Evolutionary conservation across 306 rosid genomes (phyloP), one percentile per base, ranked within the genome.

Genomic region (Ormosia emarginata): DNA sequence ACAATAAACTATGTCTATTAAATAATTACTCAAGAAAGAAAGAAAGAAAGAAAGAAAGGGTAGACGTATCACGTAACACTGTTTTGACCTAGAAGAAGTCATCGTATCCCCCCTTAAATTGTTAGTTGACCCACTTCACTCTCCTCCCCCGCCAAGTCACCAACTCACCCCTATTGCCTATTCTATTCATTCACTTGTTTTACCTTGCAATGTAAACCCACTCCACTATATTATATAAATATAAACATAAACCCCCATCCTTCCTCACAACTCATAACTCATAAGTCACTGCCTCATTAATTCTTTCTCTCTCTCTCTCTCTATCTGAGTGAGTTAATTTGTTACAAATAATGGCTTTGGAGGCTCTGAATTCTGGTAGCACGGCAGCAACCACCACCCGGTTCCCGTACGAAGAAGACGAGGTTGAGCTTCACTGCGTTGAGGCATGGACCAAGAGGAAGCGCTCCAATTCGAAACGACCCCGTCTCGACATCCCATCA

Each of bases 51-150:
- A 39, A 53, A 50, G 71, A 44, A 12, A 63, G 74, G 53, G 82
- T 77, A 85, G 77, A 79, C 85, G 86, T 40, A 69, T 36, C 40
- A 58, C 82, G 81, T 77, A 64, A 24, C 83, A 24, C 24, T 12
- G 91, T 40, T 86, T 89, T 93, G 98, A 93, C 98, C 84, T 77
- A 40, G 91, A 87, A 90, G 37, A 67, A 85, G 92, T 91, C 94
- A 55, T 39, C 24, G 1, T 24, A 24, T 24, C 8, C 40, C 6
- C 43, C 8, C n/a, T 68, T 58, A 24, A 24, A 24, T 47, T 32
- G 14, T 71, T 87, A 79, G 95, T 93, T 93, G 95, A 91, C 97
- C 95, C 90, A 93, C 93, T 88, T 89, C 90, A 84, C 95, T 88
- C 67, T 13, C 67, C 7, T 40, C 68, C 65, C 4, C 55, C 15